Evolutionary conservation across 2,329 filamentous ascomycete species (phyloP).

Genomic region (Tolypocladium amazonense): DNA sequence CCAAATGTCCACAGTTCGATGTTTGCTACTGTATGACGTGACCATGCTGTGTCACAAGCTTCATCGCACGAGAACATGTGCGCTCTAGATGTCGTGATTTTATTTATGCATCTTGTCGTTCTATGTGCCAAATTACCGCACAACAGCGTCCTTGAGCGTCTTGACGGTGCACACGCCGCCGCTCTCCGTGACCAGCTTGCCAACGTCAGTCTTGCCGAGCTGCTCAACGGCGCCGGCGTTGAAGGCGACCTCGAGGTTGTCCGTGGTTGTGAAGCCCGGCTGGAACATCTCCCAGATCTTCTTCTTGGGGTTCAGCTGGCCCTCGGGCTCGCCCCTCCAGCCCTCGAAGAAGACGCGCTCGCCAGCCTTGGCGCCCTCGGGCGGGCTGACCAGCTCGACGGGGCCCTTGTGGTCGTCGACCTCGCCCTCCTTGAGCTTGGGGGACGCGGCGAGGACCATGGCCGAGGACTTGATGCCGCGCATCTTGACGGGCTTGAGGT

Average conservation of each 20-base stretch:
- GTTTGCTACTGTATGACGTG: not conserved
- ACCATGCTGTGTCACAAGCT: not conserved
- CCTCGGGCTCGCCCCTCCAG: conserved; percentile 88
- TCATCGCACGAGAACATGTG: not conserved
- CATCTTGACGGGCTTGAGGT: conserved; percentile 99
- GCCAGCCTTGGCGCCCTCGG: conserved; percentile 67
- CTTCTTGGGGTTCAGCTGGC: conserved; percentile 96
- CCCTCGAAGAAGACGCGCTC: conserved; percentile 90
- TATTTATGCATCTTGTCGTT: not conserved
- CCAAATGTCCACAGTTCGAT: not conserved
- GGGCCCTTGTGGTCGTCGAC: conserved; percentile 77
- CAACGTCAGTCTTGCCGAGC: conserved; percentile 57
- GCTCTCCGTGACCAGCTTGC: conserved; percentile 62
- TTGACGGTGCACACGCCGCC: conserved; percentile 78
- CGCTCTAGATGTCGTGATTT: not conserved
- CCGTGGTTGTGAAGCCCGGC: conserved; percentile 88
- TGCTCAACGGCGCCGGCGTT: conserved; percentile 69
- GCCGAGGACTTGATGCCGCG: conserved; percentile 67
- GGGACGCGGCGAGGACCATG: conserved; percentile 94
- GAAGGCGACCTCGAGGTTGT: conserved; percentile 72
- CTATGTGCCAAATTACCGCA: conserved; percentile 44
- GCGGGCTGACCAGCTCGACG: conserved; percentile 84
- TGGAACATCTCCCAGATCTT: conserved; percentile 98
- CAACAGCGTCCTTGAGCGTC: conserved; percentile 67
- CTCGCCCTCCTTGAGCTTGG: conserved; percentile 70